Conservation (phyloP, 352 stramenopile genomes). For the Ophiocytium majus region DNA sequence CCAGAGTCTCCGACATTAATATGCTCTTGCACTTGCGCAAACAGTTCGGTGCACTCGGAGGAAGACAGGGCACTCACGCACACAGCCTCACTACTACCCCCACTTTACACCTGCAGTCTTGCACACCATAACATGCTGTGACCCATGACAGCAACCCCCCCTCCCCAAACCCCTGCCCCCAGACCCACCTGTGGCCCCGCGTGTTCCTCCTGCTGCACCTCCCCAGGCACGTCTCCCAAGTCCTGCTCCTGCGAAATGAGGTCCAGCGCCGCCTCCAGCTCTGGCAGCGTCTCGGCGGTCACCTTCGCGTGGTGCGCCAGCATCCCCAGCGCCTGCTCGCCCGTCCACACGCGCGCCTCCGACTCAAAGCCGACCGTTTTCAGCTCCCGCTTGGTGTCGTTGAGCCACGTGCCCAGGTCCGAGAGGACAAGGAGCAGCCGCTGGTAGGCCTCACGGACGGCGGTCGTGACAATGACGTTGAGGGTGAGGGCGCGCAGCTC, state of each 20-base stretch:
- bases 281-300: conserved; percentile 29
- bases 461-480: neutral
- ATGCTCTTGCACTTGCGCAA: too few relatives aligned
- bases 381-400: neutral
- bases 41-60: too few relatives aligned
- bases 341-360: conserved; percentile 40
- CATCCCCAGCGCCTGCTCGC: conserved; percentile 47
- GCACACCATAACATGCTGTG: too few relatives aligned
- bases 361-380: neutral
- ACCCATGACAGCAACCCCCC: neutral
- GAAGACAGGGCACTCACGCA: too few relatives aligned
- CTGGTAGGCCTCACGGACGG: neutral
- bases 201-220: neutral
- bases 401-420: neutral
- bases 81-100: too few relatives aligned
- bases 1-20: too few relatives aligned
- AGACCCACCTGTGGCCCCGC: neutral
- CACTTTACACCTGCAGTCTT: too few relatives aligned
- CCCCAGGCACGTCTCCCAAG: too few relatives aligned
- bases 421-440: neutral
- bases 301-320: conserved; percentile 40
- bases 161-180: neutral
- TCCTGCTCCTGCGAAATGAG: conserved; percentile 26
- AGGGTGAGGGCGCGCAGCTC: conserved; percentile 32
- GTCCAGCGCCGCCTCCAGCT: conserved; percentile 37